These are phyloP conservation scores for Populus hybrid DNA, from an alignment of 441 rosid species.

Conservation along the genomic window DNA sequence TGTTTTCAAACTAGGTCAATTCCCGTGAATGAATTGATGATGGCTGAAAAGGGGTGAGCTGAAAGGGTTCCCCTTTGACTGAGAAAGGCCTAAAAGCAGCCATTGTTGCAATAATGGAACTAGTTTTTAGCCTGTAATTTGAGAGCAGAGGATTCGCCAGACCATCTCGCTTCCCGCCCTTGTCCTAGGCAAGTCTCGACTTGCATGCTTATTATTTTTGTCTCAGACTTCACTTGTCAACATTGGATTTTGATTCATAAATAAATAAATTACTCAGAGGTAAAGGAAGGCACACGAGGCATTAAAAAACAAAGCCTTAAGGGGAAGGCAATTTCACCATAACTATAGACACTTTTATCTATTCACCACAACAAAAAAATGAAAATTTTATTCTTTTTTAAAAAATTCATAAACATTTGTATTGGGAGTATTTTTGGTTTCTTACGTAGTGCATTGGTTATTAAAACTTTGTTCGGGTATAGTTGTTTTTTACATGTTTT, in stretches of 20 bases:
- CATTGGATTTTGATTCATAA: background rate
- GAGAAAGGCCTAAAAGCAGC: constrained; percentile 6
- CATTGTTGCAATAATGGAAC: constrained; percentile 1
- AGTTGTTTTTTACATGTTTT: too few relatives aligned
- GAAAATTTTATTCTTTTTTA: too few relatives aligned
- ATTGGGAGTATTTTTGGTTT: background rate
- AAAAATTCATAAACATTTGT: too few relatives aligned
- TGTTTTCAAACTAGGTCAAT: background rate
- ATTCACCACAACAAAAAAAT: too few relatives aligned
- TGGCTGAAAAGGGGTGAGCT: constrained; percentile 1
- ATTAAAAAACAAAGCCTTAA: too few relatives aligned
- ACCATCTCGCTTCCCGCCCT: constrained; percentile 1
- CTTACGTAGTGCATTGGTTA: background rate
- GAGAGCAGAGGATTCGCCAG: background rate
- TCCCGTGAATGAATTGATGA: constrained; percentile 2
- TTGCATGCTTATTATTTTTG: background rate
- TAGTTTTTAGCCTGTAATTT: constrained; percentile 15
- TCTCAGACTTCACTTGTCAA: background rate
- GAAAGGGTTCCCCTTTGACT: background rate
- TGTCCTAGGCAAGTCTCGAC: background rate
- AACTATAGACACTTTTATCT: background rate
- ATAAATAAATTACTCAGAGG: background rate
- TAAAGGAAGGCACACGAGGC: background rate
- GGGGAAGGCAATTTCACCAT: background rate
- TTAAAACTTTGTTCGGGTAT: background rate